Conservation (phyloP, 139 green algal species). For the Chlorella sp. region DNA sequence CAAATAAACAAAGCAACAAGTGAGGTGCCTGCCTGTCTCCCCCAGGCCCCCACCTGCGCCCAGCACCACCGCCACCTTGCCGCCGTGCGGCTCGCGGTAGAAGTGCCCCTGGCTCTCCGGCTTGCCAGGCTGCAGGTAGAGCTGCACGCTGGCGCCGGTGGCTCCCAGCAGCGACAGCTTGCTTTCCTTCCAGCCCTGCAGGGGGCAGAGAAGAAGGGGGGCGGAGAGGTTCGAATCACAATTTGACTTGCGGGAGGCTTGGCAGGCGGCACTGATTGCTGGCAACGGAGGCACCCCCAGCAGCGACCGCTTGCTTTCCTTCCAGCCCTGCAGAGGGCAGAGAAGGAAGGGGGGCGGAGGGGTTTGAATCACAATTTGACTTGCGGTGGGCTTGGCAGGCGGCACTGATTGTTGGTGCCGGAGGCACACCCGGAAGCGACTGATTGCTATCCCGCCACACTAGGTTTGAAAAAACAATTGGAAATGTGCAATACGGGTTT, state of each 20-base stretch:
- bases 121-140: conserved; percentile 31
- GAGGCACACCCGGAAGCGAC: conserved; percentile 16
- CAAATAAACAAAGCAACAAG: no score
- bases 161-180: conserved; percentile 20
- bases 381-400: no score
- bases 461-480: no score
- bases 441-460: conserved; percentile 1
- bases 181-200: background rate
- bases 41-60: background rate
- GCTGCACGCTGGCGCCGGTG: background rate
- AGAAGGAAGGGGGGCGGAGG: background rate
- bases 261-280: background rate
- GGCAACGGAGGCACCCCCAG: no score
- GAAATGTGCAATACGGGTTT: no score
- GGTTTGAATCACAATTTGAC: no score
- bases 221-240: no score
- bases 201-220: background rate
- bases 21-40: no score
- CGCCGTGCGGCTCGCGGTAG: conserved; percentile 3
- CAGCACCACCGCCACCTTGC: conserved; percentile 27
- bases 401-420: background rate
- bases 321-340: background rate
- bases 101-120: conserved; percentile 21
- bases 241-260: no score
- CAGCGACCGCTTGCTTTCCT: background rate